Evolutionary conservation across 2,329 filamentous ascomycete genomes (phyloP).

Genomic region (Talaromyces albobiverticillius): DNA sequence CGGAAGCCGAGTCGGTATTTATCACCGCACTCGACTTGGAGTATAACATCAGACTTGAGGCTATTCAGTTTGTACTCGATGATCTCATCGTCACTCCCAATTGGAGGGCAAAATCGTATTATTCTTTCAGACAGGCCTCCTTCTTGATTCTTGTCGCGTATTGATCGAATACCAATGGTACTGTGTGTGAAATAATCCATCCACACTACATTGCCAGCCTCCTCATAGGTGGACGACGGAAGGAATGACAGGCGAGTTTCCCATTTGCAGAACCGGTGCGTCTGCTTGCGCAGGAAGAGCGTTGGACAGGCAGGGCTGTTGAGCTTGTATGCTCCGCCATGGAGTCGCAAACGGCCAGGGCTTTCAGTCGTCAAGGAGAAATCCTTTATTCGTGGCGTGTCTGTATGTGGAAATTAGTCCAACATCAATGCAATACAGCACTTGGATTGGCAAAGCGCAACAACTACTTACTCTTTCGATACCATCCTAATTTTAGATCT

Average conservation of each 20-base stretch:
- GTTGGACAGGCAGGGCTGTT: slow-evolving; percentile 51
- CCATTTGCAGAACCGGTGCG: slow-evolving; percentile 42
- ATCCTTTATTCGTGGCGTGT: slow-evolving; percentile 48
- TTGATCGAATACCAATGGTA: slow-evolving; percentile 40
- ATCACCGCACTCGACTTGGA: slow-evolving; percentile 30
- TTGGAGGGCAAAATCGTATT: slow-evolving; percentile 25
- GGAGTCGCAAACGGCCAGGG: slow-evolving; percentile 46
- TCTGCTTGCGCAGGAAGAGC: slow-evolving; percentile 55
- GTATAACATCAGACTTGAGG: slow-evolving; percentile 19
- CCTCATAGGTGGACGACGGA: slow-evolving; percentile 42
- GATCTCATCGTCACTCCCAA: slow-evolving; percentile 12
- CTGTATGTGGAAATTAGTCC: slow-evolving; percentile 21
- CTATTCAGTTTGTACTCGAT: slow-evolving; percentile 17
- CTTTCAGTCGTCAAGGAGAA: slow-evolving; percentile 48
- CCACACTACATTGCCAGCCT: slow-evolving; percentile 55
- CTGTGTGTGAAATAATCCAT: slow-evolving; percentile 51
- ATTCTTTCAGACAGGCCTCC: slow-evolving; percentile 16
- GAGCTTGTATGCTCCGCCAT: slow-evolving; percentile 53
- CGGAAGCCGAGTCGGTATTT: slow-evolving; percentile 29
- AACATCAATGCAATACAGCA: neutral
- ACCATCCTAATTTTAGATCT: slow-evolving; percentile 33
- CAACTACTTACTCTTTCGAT: slow-evolving; percentile 38
- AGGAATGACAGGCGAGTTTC: slow-evolving; percentile 46
- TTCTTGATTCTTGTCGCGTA: too few species aligned
- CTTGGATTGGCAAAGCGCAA: too few species aligned